These are phyloP conservation scores for Ustilago xerochloae DNA, from an alignment of 1,284 basidiomycete genomes.

Conservation along the genomic window DNA sequence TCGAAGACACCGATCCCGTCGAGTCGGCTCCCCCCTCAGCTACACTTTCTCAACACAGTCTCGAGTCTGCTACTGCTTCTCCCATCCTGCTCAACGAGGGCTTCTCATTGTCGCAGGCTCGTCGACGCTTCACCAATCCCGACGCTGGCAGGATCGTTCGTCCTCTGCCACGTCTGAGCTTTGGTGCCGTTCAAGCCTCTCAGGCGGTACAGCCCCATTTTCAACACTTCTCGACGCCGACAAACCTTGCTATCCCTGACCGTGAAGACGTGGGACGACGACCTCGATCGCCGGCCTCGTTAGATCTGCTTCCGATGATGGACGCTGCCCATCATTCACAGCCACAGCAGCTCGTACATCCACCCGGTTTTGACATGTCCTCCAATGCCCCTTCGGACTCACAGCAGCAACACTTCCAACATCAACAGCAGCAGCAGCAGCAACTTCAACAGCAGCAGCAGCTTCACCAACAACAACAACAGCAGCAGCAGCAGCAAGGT, in stretches of 20 bases:
- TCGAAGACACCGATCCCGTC: slow-evolving; percentile 23
- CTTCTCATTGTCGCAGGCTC: slow-evolving; percentile 14
- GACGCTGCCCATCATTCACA: slow-evolving; percentile 17
- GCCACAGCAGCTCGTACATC: slow-evolving; percentile 26
- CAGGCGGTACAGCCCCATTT: slow-evolving; percentile 15
- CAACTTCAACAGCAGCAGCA: slow-evolving; percentile 13
- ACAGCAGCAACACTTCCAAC: slow-evolving; percentile 33
- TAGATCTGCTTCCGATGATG: slow-evolving; percentile 24
- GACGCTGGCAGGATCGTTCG: slow-evolving; percentile 14
- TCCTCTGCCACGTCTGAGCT: slow-evolving; percentile 28
- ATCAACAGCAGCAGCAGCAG: slow-evolving; percentile 28
- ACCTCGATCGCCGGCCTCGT: slow-evolving; percentile 36
- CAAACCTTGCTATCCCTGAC: slow-evolving; percentile 14
- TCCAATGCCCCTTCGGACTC: slow-evolving; percentile 13
- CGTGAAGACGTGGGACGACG: slow-evolving; percentile 21
- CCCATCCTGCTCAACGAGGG: slow-evolving; percentile 15
- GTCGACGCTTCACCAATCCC: slow-evolving; percentile 39
- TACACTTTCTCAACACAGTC: slow-evolving; percentile 20
- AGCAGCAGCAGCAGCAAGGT: slow-evolving; percentile 3
- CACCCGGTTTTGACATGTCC: slow-evolving; percentile 13
- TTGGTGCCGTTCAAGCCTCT: slow-evolving; percentile 23
- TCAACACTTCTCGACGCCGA: slow-evolving; percentile 3
- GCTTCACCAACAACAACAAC: slow-evolving; percentile 17
- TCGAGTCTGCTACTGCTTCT: slow-evolving; percentile 21
- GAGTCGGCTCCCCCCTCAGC: slow-evolving; percentile 18